Evolutionary conservation across 805 yeast genomes (phyloP).

Genomic region (fission yeast (Schizosaccharomyces pombe)): DNA sequence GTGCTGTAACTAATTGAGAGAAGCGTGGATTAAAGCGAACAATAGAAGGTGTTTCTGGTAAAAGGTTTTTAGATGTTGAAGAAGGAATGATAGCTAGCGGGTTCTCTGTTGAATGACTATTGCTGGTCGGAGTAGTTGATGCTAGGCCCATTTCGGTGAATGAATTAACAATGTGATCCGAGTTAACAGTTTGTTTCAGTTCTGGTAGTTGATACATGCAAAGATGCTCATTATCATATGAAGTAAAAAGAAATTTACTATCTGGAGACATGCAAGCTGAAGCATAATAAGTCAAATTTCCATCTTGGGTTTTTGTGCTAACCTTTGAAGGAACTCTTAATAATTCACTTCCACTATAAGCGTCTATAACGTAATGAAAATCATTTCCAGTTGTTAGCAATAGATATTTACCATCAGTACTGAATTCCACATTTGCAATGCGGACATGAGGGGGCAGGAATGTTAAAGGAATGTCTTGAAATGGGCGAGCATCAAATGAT

Average conservation of each 20-base stretch:
- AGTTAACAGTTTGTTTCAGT: neutral
- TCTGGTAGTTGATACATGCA: slow-evolving; percentile 14
- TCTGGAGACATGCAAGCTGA: slow-evolving; percentile 43
- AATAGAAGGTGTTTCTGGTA: slow-evolving; percentile 22
- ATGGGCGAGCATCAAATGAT: slow-evolving; percentile 35
- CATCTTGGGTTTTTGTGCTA: slow-evolving; percentile 19
- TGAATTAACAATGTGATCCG: slow-evolving; percentile 23
- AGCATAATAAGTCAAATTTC: slow-evolving; percentile 29
- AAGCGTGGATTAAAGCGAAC: slow-evolving; percentile 38
- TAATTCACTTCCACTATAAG: slow-evolving; percentile 31
- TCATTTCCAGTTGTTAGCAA: slow-evolving; percentile 34
- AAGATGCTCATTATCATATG: slow-evolving; percentile 28
- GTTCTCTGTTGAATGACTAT: too few species aligned
- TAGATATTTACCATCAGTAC: slow-evolving; percentile 48
- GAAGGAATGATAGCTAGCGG: too few species aligned
- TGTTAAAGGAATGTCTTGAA: slow-evolving; percentile 23
- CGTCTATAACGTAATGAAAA: slow-evolving; percentile 40
- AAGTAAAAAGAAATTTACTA: slow-evolving; percentile 36
- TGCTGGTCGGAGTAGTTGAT: too few species aligned
- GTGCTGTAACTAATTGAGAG: slow-evolving; percentile 41
- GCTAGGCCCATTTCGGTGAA: too few species aligned
- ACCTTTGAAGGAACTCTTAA: neutral
- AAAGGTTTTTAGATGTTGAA: too few species aligned
- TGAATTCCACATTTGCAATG: slow-evolving; percentile 47
- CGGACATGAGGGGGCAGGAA: slow-evolving; percentile 4